These are phyloP conservation scores for Lolium rigidum DNA, from an alignment of 176 grass and related monocot genomes.

Conservation along the genomic window DNA sequence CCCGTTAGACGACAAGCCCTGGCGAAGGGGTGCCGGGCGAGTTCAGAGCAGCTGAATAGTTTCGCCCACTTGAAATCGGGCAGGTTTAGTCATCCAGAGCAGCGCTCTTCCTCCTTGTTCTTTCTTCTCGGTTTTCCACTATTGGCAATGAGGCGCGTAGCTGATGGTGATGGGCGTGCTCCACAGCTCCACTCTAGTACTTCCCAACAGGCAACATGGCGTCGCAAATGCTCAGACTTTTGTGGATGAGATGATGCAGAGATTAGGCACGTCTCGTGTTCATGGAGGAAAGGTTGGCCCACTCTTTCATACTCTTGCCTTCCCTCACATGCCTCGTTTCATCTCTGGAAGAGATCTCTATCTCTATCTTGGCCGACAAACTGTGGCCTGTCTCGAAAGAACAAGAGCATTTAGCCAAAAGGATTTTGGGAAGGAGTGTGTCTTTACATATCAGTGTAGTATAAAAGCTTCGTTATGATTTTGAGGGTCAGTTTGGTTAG, in stretches of 20 bases:
- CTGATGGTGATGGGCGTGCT: background rate
- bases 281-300: background rate
- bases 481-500: background rate
- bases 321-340: background rate
- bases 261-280: background rate
- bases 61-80: constrained; percentile 11
- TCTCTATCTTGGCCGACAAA: background rate
- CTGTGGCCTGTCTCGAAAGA: background rate
- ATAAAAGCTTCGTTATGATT: background rate
- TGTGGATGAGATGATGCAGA: constrained; percentile 1
- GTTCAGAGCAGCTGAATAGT: background rate
- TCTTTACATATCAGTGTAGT: background rate
- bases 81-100: background rate
- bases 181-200: background rate
- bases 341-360: background rate
- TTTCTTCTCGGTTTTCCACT: constrained; percentile 22
- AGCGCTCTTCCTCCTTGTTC: background rate
- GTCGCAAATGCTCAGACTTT: background rate
- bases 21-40: constrained; percentile 1
- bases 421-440: background rate
- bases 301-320: background rate
- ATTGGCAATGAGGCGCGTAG: background rate
- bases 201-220: background rate
- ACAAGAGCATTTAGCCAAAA: constrained; percentile 25
- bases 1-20: constrained; percentile 23